Evolutionary conservation across 139 green algal genomes (phyloP), one percentile per base, ranked within the genome.

Genomic region (Protoeuglena noctilucae): DNA sequence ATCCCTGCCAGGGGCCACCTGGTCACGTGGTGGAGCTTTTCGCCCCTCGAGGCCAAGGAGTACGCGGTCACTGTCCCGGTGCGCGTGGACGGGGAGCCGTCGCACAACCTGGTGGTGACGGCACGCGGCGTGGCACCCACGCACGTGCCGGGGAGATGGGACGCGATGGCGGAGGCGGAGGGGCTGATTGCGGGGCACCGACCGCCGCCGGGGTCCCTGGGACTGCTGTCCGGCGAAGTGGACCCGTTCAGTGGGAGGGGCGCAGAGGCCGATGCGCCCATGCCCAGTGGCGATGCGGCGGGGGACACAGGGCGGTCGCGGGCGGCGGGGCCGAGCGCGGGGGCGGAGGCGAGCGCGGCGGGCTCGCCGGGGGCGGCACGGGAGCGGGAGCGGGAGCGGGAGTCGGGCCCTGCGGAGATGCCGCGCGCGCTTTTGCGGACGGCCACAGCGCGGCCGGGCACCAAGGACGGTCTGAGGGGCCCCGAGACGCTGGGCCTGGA

Each of bases 1-100:
- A 30, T 55, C 49, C 49, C 49, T 16, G 49, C 29, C 5, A 34
- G 22, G 21, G 49, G 49, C 24, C 24, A 41, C 21, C n/a, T 23
- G 23, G 29, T 41, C 49, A 30, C 31, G 24, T 22, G 49, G 21
- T 55, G 49, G 17, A 55, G 28, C 49, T 55, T 55, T 39, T 40
- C 24, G 24, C 49, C 49, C 5, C n/a, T 55, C 24, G 49, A 55
- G 49, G 24, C 29, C 21, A 34, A 34, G 49, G 23, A 30, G 49
- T 55, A 55, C 49, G 29, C 5, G 21, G 23, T 30, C 49, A 23
- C 29, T 4, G 21, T 55, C 21, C 49, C 49, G 28, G 49, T 55
- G 24, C 28, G 28, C 49, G 17, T 55, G 4, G 49, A 29, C 5
- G 24, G 29, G 21, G 49, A 23, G 24, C 5, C 5, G 49, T 22